Conservation (phyloP, 345 rosid genomes). For the Hevea brasiliensis region DNA sequence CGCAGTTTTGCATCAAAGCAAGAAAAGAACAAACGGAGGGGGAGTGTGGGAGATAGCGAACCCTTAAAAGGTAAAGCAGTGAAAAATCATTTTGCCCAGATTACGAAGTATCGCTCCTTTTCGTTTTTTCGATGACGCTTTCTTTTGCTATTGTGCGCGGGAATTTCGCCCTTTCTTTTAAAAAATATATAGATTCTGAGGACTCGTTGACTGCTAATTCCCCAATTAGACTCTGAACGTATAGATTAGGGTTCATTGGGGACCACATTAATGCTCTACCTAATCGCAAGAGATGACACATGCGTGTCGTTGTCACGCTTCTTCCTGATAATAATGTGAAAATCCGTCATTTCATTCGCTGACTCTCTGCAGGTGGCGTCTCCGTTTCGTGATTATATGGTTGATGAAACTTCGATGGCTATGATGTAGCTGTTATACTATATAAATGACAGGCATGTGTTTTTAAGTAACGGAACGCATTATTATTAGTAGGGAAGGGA, state of each 20-base stretch:
- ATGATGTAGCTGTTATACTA: slow-evolving; percentile 11
- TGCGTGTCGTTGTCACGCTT: no score
- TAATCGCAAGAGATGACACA: no score
- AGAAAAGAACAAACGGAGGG: not conserved
- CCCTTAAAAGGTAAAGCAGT: not conserved
- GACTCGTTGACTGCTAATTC: no score
- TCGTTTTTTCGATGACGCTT: not conserved
- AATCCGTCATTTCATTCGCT: no score
- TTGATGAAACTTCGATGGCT: slow-evolving; percentile 9
- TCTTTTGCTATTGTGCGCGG: slow-evolving; percentile 24
- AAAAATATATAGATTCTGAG: no score
- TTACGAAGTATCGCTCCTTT: not conserved
- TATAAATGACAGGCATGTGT: not conserved
- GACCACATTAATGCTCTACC: no score
- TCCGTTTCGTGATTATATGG: not conserved
- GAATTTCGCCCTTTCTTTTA: not conserved
- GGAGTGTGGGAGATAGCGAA: not conserved
- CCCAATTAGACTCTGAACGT: no score
- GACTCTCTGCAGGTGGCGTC: slow-evolving; percentile 6
- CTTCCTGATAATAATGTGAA: no score
- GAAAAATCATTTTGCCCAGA: slow-evolving; percentile 3
- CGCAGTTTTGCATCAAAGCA: not conserved
- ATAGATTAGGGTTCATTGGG: no score
- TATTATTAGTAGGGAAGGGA: no score
- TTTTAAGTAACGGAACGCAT: slow-evolving; percentile 1